Evolutionary conservation across 345 rosid species (phyloP), one percentile per base, ranked within the genome.

Genomic region (Brassica incana): DNA sequence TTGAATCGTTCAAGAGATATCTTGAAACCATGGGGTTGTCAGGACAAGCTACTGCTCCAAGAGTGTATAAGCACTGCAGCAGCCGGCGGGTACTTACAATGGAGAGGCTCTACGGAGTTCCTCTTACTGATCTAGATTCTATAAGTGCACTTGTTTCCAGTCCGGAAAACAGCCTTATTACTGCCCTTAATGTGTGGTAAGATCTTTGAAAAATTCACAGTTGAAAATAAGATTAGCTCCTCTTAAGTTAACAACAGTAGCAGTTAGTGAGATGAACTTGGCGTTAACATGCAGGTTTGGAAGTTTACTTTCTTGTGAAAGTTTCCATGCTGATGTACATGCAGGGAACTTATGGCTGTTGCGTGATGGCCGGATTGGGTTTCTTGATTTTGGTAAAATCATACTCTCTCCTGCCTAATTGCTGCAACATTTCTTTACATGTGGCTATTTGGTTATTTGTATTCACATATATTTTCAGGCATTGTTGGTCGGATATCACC

Each of bases 401-500:
- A 58, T 71, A n/a, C 58, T 60, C 23, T 81, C 63, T 67, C 80
- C 3, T 64, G 14, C 79, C 62, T 69, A 32, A 23, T 60, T 10
- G 11, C 30, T 56, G 62, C 52, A 65, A 59, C 77, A 59, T 29
- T 43, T 72, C 67, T 58, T 43, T 65, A 23, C 36, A 65, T 72
- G 77, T 69, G n/a, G 59, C 65, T 27, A 27, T 59, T 40, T 29
- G 69, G 54, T 67, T 61, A 9, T 3, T 20, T 60, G 64, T 61
- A 48, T 76, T 65, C 25, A 64, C 76, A 59, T 33, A 69, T 5
- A 1, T 14, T 62, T 75, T 29, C 88, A 95, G 97, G 99, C 69
- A 95, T 95, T 83, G 99, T 95, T 81, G 99, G 99, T 66, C 95
- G 97, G 68, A 90, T 95, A 87, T 92, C 97, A 14, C 99, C 99